Base-by-base conservation (phyloP, 768 basidiomycete species). In the Macrolepiota dolichaula region DNA sequence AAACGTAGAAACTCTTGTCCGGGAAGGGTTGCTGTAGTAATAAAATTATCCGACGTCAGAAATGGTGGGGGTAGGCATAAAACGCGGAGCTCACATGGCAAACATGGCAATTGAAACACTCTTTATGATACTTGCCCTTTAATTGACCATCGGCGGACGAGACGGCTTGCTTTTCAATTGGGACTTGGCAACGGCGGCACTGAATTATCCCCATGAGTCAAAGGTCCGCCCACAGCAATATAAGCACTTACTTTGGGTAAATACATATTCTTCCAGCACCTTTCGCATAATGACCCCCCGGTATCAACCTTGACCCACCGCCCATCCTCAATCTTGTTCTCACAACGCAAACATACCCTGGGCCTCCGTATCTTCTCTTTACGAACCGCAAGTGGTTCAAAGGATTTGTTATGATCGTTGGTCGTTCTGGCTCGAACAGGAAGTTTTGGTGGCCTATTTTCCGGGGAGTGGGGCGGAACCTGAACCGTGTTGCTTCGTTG, bases 241-340 rank as follows among this genome's bases (percentile, higher is more conserved):
- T 60, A 60, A 53, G 38, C 57, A 72, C 84, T 44, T 64, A 91
- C 92, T 79, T 94, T 94, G 63, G 95, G 95, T 63, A 97, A 74
- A 77, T 96, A 97, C 88, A 96, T 90, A 68, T 91, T 87, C 80
- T 96, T 97, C 95, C 95, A 97, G 72, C 95, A 96, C 67, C 74
- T 75, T 69, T 95, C 96, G 72, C 96, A 97, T 66, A 97, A 74
- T 38, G 94, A 86, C 40, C 75, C 84, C 59, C 84, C 88, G n/a
- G 79, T 82, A 70, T 88, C 93, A 74, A 86, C 87, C 69, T 79
- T 81, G 62, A 92, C 89, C 93, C 88, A 96, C 66, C 90, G 77
- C 64, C 89, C 88, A 70, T 94, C 89, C 38, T 89, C 87, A 58
- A 96, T 88, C 63, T 67, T 74, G 70, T 80, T 81, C 57, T 78